Conservation (phyloP, 163 green algal genomes). For the Scenedesmus sp. region DNA sequence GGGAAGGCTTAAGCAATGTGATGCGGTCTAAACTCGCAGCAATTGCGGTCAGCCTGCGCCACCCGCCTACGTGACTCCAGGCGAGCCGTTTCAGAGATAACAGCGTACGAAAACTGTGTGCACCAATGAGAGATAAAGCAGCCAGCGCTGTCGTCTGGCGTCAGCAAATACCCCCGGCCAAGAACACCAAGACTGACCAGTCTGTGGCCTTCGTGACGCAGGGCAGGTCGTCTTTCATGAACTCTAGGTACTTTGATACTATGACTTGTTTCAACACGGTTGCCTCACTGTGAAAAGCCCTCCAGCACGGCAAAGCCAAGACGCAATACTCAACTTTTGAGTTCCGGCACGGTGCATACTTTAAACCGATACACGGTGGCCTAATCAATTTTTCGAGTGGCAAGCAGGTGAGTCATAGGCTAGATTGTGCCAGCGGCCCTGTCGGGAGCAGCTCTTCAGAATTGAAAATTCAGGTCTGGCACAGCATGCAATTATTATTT, state of each 20-base stretch:
- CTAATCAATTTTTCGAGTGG: background rate
- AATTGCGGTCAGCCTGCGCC: background rate
- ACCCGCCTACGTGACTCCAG: background rate
- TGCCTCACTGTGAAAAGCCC: background rate
- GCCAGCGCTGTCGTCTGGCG: background rate
- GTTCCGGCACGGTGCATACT: background rate
- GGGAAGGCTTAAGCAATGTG: background rate
- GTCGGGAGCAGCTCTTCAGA: background rate
- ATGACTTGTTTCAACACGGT: background rate
- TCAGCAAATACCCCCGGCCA: background rate
- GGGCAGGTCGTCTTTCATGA: background rate
- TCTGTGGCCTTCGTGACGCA: background rate
- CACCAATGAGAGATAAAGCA: background rate
- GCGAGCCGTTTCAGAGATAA: background rate
- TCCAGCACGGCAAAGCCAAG: background rate
- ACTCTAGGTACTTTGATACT: background rate
- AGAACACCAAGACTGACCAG: constrained; percentile 9
- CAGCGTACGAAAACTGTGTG: background rate
- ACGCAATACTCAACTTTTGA: background rate
- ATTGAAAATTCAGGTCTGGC: background rate
- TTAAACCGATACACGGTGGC: background rate
- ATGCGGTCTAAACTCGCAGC: background rate
- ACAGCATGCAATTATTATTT: background rate
- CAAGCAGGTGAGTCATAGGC: background rate
- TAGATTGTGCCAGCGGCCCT: background rate